Conservation (phyloP, 2,329 filamentous ascomycete genomes). For the Epichloe elymi region DNA sequence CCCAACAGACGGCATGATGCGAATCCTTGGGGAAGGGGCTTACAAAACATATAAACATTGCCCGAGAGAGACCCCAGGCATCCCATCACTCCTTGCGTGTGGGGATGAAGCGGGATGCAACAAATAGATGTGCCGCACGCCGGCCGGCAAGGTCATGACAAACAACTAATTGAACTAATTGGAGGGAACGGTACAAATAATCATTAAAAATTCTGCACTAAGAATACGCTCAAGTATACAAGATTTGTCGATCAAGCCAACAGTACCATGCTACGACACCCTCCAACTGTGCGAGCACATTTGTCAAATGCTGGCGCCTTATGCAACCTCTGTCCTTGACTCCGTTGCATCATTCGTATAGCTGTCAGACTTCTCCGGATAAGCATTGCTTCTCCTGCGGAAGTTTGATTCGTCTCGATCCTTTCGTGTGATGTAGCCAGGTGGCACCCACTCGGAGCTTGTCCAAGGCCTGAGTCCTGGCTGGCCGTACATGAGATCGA, state of each 20-base stretch:
- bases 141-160: too few relatives aligned
- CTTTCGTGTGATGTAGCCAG: slow-evolving; percentile 29
- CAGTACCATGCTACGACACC: background rate
- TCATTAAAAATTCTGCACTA: background rate
- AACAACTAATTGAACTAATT: too few relatives aligned
- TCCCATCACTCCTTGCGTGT: too few relatives aligned
- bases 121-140: too few relatives aligned
- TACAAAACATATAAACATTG: too few relatives aligned
- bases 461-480: slow-evolving; percentile 45
- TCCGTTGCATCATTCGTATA: slow-evolving; percentile 4
- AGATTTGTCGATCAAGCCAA: background rate
- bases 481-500: slow-evolving; percentile 57
- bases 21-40: too few relatives aligned
- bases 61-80: too few relatives aligned
- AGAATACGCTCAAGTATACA: background rate
- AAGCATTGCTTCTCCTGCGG: slow-evolving; percentile 8
- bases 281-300: background rate
- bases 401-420: slow-evolving; percentile 19
- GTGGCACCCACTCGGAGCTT: slow-evolving; percentile 39
- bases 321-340: slow-evolving; percentile 2
- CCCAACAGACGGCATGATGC: too few relatives aligned
- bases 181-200: too few relatives aligned
- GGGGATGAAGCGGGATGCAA: too few relatives aligned
- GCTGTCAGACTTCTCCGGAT: slow-evolving; percentile 5
- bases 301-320: background rate